Base-by-base conservation (phyloP, 2,329 filamentous ascomycete genomes). In the Tolypocladium amazonense region DNA sequence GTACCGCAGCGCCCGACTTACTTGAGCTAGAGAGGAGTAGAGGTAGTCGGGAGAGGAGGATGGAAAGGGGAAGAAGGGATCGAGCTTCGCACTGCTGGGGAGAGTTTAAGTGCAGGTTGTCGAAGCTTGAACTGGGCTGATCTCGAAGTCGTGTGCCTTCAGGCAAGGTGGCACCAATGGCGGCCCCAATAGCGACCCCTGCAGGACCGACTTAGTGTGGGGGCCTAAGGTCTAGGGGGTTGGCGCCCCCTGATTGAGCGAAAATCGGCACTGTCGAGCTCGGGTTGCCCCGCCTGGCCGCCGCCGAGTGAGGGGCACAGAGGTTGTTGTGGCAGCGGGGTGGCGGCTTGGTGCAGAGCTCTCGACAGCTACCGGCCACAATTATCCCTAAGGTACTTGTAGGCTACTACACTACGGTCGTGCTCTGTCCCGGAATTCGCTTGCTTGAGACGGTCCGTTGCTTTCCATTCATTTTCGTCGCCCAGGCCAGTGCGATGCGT, bases 131-230 rank as follows among this genome's bases (percentile, higher is more conserved):
- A 11, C 56, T 39, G 23, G 18, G 33, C n/a, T 56, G 61, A 50
- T 33, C 30, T 30, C 39, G 37, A 14, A 37, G 52, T 69, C 66
- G 68, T 67, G 68, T 70, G 65, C 67, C 59, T 60, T 70, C 62
- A 65, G 68, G 70, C 66, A 72, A 73, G 66, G 71, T 73, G 71
- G 70, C 71, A 69, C 68, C 61, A 68, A 66, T 54, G 45, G 58
- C 37, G 38, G 62, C 62, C 59, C 68, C 61, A 69, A 66, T 57
- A 27, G 58, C 43, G 47, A 61, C 63, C 59, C 66, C 65, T 62
- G 54, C 64, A 65, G 62, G 59, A 57, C 57, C 61, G 59, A 23
- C 58, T 58, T 63, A 65, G 50, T 68, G 66, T 68, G 70, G 70
- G 70, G 59, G 68, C 64, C 50, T 27, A 30, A 55, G 27, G 20